Evolutionary conservation across 192 early-diverging fungal species (phyloP), one percentile per base, ranked within the genome.

Genomic region (Paraglomus brasilianum): DNA sequence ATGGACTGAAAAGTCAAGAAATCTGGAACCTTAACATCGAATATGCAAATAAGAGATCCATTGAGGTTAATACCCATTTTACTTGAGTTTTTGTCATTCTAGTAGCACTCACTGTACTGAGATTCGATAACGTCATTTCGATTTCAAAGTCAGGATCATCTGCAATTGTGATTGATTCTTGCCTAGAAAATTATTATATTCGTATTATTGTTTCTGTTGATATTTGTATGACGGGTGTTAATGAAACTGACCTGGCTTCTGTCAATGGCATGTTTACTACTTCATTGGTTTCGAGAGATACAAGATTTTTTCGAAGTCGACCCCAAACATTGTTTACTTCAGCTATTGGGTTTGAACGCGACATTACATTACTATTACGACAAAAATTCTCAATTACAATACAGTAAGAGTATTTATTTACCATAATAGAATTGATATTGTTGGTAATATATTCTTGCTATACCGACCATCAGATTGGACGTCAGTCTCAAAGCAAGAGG

Each of bases 401-500:
- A 57, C 8, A 6, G 8, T 21, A 19, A 5, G 51, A 44, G 19
- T 6, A 44, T 8, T 24, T 21, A 1, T 62, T 53, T 76, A 86
- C 85, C 40, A 39, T 81, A 78, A 66, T 83, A 84, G 67, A 82
- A 83, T n/a, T 65, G 70, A 39, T 79, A 82, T 47, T 87, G 85
- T 52, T 87, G 83, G 24, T 73, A 62, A 49, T 79, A 83, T 1
- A 87, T 76, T 9, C 85, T 71, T 40, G 75, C 72, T 8, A 87
- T 78, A 11, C 85, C 85, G 41, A 86, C 60, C 83, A 87, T 81
- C 15, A 87, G 63, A 68, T 86, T 87, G 30, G 85, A 87, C 10
- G 78, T 80, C 43, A 87, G 70, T 11, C 85, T 70, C 19, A 87
- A 71, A 0, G 85, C 85, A 44, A 87, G 73, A 10, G 83, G 85